Conservation (phyloP, 306 rosid genomes). For the Adenanthera pavonina region DNA sequence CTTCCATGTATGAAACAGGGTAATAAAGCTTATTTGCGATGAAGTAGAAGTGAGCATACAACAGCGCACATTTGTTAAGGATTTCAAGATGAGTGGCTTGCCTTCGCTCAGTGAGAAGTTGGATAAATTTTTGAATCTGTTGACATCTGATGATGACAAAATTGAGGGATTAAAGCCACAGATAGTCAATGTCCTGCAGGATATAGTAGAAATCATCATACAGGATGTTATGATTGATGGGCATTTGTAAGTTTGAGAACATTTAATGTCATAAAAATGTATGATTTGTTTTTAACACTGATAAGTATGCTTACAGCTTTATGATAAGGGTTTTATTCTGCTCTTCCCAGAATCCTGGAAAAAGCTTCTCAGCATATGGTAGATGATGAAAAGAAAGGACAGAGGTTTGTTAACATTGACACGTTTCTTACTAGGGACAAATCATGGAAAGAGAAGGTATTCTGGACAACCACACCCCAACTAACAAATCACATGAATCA, state of each 20-base stretch:
- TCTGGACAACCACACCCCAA: constrained; percentile 3
- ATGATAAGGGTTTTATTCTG: constrained; percentile 26
- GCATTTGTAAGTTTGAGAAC: constrained; percentile 51
- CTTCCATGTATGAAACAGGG: constrained; percentile 46
- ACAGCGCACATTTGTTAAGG: constrained; percentile 31
- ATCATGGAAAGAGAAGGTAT: constrained; percentile 70
- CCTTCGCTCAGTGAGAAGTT: constrained; percentile 64
- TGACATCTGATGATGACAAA: constrained; percentile 40
- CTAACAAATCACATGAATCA: not conserved
- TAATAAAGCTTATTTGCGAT: constrained; percentile 45
- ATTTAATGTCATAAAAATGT: constrained; percentile 1
- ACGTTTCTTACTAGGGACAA: not conserved
- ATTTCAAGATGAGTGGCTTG: constrained; percentile 67
- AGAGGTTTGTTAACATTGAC: constrained; percentile 59
- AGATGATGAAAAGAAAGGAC: constrained; percentile 44
- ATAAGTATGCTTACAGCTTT: constrained; percentile 20
- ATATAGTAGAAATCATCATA: constrained; percentile 71
- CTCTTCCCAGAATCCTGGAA: constrained; percentile 53
- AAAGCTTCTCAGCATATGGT: not conserved
- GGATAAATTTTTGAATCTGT: constrained; percentile 62
- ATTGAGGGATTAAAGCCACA: constrained; percentile 39
- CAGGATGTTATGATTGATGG: constrained; percentile 65
- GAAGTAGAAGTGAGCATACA: constrained; percentile 45
- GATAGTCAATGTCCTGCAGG: constrained; percentile 72
- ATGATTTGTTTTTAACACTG: not conserved